Percentiles rank a stretch among this genome's conserved stretches.
Conservation (phyloP, 2,329 filamentous ascomycete genomes). For the Hysterium pulicare region DNA sequence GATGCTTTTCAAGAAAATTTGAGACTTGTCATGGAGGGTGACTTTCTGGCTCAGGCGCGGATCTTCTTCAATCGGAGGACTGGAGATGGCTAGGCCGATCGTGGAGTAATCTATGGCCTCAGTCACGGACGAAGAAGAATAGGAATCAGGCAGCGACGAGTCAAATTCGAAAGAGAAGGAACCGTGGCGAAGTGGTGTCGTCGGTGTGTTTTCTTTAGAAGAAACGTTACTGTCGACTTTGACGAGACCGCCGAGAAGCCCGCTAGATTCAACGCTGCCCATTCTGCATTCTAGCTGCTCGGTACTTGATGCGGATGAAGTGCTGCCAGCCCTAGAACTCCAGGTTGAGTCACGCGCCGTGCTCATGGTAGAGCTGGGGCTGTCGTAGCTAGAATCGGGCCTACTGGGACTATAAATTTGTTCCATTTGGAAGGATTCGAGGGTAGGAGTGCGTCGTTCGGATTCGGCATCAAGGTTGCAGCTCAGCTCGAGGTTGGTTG, state of each 20-base stretch:
- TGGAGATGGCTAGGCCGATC: not conserved
- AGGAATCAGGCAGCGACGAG: too few species aligned
- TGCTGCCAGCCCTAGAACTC: conserved; percentile 26
- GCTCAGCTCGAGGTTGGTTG: conserved; percentile 9
- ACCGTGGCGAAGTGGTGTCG: not conserved
- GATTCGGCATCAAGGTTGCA: conserved; percentile 11
- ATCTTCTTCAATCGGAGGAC: not conserved
- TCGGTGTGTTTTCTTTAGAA: not conserved
- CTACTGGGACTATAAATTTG: conserved; percentile 5
- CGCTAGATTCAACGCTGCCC: conserved; percentile 19
- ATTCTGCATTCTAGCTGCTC: conserved; percentile 12
- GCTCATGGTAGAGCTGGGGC: conserved; percentile 26
- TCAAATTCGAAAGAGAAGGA: not conserved
- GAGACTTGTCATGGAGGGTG: not conserved
- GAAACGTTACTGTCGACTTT: conserved; percentile 14
- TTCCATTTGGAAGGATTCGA: conserved; percentile 21
- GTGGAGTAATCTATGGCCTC: not conserved
- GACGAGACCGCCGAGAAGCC: conserved; percentile 28
- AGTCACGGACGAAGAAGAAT: too few species aligned
- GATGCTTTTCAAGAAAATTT: not conserved
- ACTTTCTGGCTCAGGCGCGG: not conserved
- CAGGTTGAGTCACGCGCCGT: conserved; percentile 24
- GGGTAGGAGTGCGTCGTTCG: conserved; percentile 23
- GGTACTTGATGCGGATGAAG: conserved; percentile 28
- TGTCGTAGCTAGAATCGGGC: conserved; percentile 5